Evolutionary conservation across 164 flowering plant species (phyloP).

Genomic region (Kalanchoe fedtschenkoi): DNA sequence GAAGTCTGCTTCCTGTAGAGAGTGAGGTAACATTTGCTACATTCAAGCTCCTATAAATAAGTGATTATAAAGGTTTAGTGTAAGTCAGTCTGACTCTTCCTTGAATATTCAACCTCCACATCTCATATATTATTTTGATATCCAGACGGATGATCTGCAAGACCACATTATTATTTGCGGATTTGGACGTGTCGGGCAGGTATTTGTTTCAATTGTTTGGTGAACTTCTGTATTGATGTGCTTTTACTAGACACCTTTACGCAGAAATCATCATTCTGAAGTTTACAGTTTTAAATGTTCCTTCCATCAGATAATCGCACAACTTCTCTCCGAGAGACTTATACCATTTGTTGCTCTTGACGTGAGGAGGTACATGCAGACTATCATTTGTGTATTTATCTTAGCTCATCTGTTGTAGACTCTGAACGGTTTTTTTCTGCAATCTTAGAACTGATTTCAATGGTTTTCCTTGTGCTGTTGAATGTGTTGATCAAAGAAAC

Average conservation of each 20-base stretch:
- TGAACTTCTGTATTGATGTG: too few relatives aligned
- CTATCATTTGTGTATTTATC: neutral
- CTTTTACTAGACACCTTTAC: too few relatives aligned
- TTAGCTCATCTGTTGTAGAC: too few relatives aligned
- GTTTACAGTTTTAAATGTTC: neutral
- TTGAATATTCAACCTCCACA: too few relatives aligned
- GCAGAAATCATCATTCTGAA: neutral
- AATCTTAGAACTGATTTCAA: too few relatives aligned
- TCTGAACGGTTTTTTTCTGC: too few relatives aligned
- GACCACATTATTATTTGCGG: conserved; percentile 99
- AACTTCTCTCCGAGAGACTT: conserved; percentile 93
- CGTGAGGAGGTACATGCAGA: conserved; percentile 67
- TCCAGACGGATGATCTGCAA: conserved; percentile 98
- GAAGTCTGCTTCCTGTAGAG: conserved; percentile 92
- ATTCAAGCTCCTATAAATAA: neutral
- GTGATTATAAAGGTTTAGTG: neutral
- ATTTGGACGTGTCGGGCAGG: conserved; percentile 99
- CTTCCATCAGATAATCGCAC: conserved; percentile 78
- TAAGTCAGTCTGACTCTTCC: neutral
- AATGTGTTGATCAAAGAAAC: too few relatives aligned
- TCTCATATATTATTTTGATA: conserved; percentile 14
- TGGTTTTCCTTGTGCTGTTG: too few relatives aligned
- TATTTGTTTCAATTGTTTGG: conserved; percentile 11
- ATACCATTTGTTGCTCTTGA: conserved; percentile 99
- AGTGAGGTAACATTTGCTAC: conserved; percentile 59